Conservation (phyloP, 441 rosid species). For the Erodium chrysanthum region DNA sequence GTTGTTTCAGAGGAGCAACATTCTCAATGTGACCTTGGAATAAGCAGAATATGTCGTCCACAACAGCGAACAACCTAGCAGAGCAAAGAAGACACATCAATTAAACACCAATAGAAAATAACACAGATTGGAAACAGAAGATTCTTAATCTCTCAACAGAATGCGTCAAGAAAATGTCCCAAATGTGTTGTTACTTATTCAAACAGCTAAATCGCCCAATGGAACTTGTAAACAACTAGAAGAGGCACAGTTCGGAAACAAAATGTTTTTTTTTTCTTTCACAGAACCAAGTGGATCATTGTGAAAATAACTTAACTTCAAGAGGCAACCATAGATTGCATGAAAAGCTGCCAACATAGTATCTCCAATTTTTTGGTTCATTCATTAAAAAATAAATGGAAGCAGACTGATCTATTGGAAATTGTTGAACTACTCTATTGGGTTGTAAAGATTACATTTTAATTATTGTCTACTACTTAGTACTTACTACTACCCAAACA, state of each 20-base stretch:
- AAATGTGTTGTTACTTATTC: not conserved
- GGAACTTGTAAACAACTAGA: not conserved
- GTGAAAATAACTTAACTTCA: not conserved
- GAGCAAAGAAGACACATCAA: not conserved
- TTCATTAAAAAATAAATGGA: not conserved
- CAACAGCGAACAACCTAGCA: slow-evolving; percentile 72
- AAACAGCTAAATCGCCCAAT: too few species aligned
- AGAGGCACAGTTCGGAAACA: too few species aligned
- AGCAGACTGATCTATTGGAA: not conserved
- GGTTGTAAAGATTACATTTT: not conserved
- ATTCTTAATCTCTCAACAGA: not conserved
- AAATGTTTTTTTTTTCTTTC: too few species aligned
- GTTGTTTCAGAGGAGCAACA: slow-evolving; percentile 74
- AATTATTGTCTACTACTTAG: not conserved
- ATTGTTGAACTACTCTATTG: not conserved
- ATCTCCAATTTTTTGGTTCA: not conserved
- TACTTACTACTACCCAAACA: not conserved
- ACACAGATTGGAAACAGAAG: not conserved
- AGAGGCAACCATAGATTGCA: not conserved
- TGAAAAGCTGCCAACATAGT: not conserved
- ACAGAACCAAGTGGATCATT: not conserved
- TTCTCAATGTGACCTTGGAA: slow-evolving; percentile 93
- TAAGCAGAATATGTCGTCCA: slow-evolving; percentile 88
- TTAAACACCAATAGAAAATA: not conserved
- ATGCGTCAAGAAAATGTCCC: not conserved